phyloP scores from a whole-genome alignment of 805 yeast genomes.

The Limtongia smithiae region DNA sequence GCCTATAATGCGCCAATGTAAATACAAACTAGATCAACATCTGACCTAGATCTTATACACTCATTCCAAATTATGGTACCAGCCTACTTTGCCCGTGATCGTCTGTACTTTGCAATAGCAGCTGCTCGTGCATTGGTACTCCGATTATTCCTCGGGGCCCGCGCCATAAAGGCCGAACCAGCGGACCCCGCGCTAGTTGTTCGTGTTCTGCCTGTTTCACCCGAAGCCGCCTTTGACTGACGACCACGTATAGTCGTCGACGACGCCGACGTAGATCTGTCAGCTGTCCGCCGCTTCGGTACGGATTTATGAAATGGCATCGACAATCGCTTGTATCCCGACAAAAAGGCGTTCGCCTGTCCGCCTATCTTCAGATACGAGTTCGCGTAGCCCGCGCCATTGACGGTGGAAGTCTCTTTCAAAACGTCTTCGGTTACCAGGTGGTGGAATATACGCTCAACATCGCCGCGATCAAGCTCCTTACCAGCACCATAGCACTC shows the following conservation, averaged over 20 bases:
- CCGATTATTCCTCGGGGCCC: too few relatives aligned
- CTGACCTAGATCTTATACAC: too few relatives aligned
- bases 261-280: too few relatives aligned
- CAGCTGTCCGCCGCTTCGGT: neutral
- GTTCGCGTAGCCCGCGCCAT: constrained; percentile 73
- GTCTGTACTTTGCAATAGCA: neutral
- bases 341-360: constrained; percentile 8
- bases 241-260: neutral
- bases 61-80: too few relatives aligned
- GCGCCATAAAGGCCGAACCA: too few relatives aligned
- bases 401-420: constrained; percentile 68
- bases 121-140: neutral
- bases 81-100: too few relatives aligned
- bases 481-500: constrained; percentile 72
- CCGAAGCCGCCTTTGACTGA: neutral
- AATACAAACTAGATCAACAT: too few relatives aligned
- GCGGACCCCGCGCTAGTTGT: neutral
- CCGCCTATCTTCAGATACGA: constrained; percentile 66
- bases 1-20: too few relatives aligned
- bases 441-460: constrained; percentile 80
- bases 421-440: constrained; percentile 63
- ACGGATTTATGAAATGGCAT: constrained; percentile 18
- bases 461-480: constrained; percentile 57
- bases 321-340: constrained; percentile 12
- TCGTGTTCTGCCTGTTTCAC: neutral